Conservation (phyloP, 1,284 basidiomycete genomes). For the Acaromyces ingoldii region DNA sequence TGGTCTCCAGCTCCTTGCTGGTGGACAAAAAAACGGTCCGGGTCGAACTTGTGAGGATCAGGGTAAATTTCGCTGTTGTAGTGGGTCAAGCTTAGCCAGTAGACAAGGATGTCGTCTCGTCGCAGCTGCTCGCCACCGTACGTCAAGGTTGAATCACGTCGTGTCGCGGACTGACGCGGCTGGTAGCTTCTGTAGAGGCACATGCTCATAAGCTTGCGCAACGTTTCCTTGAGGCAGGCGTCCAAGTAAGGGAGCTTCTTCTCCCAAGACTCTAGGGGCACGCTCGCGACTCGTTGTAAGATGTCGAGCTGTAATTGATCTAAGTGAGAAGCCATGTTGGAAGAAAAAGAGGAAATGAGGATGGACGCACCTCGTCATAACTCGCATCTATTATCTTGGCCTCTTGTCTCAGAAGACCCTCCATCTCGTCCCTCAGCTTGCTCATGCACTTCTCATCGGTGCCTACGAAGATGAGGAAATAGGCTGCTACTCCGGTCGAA, state of each 20-base stretch:
- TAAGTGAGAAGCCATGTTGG: too few species aligned
- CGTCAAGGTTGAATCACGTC: conserved; percentile 16
- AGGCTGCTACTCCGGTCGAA: conserved; percentile 24
- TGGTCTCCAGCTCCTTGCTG: conserved; percentile 22
- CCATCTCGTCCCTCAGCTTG: conserved; percentile 17
- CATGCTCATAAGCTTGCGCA: conserved; percentile 21
- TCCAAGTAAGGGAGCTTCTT: conserved; percentile 16
- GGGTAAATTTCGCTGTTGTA: conserved; percentile 21
- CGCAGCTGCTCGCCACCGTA: conserved; percentile 11
- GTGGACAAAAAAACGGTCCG: conserved; percentile 17
- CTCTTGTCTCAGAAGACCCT: conserved; percentile 11
- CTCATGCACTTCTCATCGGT: conserved; percentile 10
- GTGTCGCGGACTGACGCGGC: neutral
- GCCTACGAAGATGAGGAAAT: conserved; percentile 16
- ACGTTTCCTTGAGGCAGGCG: conserved; percentile 22
- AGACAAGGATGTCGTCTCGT: conserved; percentile 19
- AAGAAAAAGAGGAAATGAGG: too few species aligned
- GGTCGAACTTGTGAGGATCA: conserved; percentile 24
- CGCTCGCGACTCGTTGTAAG: conserved; percentile 1
- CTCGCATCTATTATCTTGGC: conserved; percentile 24
- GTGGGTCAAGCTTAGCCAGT: conserved; percentile 24
- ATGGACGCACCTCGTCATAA: conserved; percentile 11
- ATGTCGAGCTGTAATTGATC: too few species aligned
- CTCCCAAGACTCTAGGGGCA: conserved; percentile 20
- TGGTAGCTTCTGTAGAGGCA: conserved; percentile 27